Base-by-base conservation (phyloP, 116 monocot genomes). In the Cymodocea nodosa region DNA sequence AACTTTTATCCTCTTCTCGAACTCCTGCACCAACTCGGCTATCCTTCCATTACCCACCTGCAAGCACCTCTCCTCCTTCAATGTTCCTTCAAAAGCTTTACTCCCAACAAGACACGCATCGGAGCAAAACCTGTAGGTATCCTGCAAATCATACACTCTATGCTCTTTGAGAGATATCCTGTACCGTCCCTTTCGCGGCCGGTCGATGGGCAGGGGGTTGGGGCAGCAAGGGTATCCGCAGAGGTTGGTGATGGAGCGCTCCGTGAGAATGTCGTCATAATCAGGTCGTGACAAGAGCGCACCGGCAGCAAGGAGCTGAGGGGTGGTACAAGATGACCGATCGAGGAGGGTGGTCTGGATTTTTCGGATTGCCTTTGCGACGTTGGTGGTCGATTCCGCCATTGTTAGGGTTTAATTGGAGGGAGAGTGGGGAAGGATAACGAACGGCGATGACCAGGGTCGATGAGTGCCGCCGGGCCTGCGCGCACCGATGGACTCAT, bases 131-230 rank as follows among this genome's bases (percentile, higher is more conserved):
- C 74, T 83, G 59, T 69, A 69, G 36, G 75, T 73, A 56, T 91
- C 97, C 66, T 89, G 73, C n/a, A 92, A 80, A 63, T 98, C 89
- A 67, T 89, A 98, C 24, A 98, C 89, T 23, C 75, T 68, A 70
- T 98, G 97, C 69, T 92, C 88, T 36, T 71, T 54, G 5, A 98
- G 85, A 20, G 92, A 79, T 51, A 98, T 71, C 61, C 79, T 83
- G 77, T 76, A 98, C 39, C 82, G 81, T 7, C 78, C 78, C 36
- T 40, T 60, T 20, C 65, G 70, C 11, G 39, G 63, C 39, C 65
- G 78, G 15, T 68, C 24, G 39, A 71, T 13, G 2, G 75, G 72
- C 24, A 87, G 78, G 1, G 70, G 52, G 50, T 78, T 81, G 44
- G 77, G 56, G 78, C 97, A 98, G 52, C 44, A 30, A 0, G 97